Evolutionary conservation across 108 stramenopile species (phyloP).

Genomic region (Cylindrotheca closterium): DNA sequence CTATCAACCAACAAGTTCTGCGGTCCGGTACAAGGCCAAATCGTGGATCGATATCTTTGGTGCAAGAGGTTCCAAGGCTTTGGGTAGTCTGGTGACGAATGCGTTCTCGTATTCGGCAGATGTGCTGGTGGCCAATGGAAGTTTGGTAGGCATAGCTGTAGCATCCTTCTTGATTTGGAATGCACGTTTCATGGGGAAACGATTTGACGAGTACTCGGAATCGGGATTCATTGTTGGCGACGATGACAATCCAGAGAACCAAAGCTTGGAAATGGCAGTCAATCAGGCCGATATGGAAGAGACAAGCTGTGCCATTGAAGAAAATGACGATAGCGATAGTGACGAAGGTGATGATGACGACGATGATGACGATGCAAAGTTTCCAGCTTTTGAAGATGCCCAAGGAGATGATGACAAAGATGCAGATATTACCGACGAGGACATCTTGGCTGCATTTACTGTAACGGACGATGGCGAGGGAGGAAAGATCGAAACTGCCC

Average conservation of each 20-base stretch:
- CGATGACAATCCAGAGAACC: conserved; percentile 43
- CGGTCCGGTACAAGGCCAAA: conserved; percentile 96
- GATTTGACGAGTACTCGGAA: conserved; percentile 90
- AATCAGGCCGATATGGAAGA: conserved; percentile 67
- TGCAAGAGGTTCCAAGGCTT: conserved; percentile 91
- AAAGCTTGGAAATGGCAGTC: conserved; percentile 67
- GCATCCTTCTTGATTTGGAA: conserved; percentile 94
- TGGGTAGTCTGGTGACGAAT: conserved; percentile 94
- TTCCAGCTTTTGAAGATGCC: conserved; percentile 25
- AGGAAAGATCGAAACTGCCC: no score
- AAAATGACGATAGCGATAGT: conserved; percentile 74
- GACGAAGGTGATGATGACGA: conserved; percentile 68
- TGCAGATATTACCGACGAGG: conserved; percentile 5
- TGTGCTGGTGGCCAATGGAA: conserved; percentile 85
- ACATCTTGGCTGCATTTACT: background rate
- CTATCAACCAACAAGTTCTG: conserved; percentile 92
- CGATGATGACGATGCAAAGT: conserved; percentile 20
- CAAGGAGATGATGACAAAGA: conserved; percentile 3
- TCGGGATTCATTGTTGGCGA: conserved; percentile 92
- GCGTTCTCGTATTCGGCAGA: conserved; percentile 83
- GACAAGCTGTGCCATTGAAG: conserved; percentile 82
- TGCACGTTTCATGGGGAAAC: conserved; percentile 90
- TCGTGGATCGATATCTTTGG: conserved; percentile 99
- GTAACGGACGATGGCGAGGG: no score
- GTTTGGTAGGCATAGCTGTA: conserved; percentile 86